Percentiles rank a stretch among this genome's conserved stretches.
These are phyloP conservation scores for Aspergillus unguis DNA, from an alignment of 2,329 filamentous ascomycete species.

Conservation along the genomic window DNA sequence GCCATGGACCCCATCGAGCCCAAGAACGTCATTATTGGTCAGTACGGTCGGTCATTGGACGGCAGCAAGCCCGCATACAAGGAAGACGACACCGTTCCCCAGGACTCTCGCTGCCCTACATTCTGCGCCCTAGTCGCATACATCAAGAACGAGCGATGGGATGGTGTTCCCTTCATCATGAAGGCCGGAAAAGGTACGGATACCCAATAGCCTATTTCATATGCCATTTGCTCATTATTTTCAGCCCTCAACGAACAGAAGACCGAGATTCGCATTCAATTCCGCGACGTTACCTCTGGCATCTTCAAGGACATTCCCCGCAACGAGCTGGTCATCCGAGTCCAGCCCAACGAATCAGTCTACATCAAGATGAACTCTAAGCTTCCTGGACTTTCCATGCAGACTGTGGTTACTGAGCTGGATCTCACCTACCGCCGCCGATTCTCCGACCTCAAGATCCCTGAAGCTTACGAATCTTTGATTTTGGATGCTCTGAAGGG, in stretches of 20 bases:
- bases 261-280: slow-evolving; percentile 98
- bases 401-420: slow-evolving; percentile 97
- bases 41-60: slow-evolving; percentile 95
- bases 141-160: slow-evolving; percentile 99
- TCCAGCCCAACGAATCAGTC: slow-evolving; percentile 98
- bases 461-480: slow-evolving; percentile 96
- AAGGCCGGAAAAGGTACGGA: slow-evolving; percentile 81
- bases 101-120: slow-evolving; percentile 94
- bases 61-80: slow-evolving; percentile 97
- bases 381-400: slow-evolving; percentile 96
- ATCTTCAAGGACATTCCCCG: slow-evolving; percentile 99
- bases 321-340: slow-evolving; percentile 98
- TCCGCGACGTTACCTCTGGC: slow-evolving; percentile 98
- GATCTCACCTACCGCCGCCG: slow-evolving; percentile 96
- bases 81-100: slow-evolving; percentile 96
- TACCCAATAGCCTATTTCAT: background rate
- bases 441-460: slow-evolving; percentile 99
- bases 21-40: slow-evolving; percentile 99
- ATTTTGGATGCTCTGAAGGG: slow-evolving; percentile 98
- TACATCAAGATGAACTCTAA: slow-evolving; percentile 99
- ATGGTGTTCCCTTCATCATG: slow-evolving; percentile 97
- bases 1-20: slow-evolving; percentile 93
- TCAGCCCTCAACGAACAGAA: slow-evolving; percentile 95
- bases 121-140: slow-evolving; percentile 97
- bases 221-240: slow-evolving; percentile 17